A percentile compares a stretch with the other conserved stretches of the same genome.
These are phyloP conservation scores for Massarina eburnea DNA, from an alignment of 2,329 filamentous ascomycete genomes.

Conservation along the genomic window DNA sequence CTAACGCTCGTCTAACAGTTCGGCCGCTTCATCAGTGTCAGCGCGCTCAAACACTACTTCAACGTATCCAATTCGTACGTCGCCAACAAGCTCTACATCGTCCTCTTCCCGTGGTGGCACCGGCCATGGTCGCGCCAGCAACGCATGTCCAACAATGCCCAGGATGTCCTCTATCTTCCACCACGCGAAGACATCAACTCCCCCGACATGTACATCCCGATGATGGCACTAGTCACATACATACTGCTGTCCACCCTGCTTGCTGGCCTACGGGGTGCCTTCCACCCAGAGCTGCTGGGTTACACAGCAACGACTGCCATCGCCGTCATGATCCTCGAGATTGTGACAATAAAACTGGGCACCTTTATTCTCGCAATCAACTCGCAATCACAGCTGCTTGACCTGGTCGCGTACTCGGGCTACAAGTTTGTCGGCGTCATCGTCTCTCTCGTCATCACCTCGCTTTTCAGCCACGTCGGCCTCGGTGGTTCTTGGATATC, in stretches of 20 bases:
- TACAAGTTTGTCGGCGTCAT: constrained; percentile 99
- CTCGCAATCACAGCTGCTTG: constrained; percentile 89
- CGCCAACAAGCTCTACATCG: constrained; percentile 85
- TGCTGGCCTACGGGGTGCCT: constrained; percentile 84
- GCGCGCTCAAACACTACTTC: constrained; percentile 97
- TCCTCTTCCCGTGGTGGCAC: constrained; percentile 96
- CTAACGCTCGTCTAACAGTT: constrained; percentile 50
- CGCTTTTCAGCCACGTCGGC: constrained; percentile 62
- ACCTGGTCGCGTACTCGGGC: constrained; percentile 92
- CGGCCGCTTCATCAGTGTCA: constrained; percentile 85
- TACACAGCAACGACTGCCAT: constrained; percentile 84
- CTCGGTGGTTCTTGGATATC: constrained; percentile 86
- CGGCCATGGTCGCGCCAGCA: constrained; percentile 96
- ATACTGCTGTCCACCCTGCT: constrained; percentile 90
- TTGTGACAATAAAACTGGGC: constrained; percentile 85
- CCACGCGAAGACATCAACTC: constrained; percentile 96
- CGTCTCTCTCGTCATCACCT: constrained; percentile 76
- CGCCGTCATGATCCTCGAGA: constrained; percentile 82
- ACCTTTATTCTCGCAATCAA: constrained; percentile 93
- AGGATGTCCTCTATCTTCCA: constrained; percentile 74
- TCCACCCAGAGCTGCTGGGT: constrained; percentile 90
- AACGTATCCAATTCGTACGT: constrained; percentile 98
- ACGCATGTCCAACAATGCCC: constrained; percentile 59
- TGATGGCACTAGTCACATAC: constrained; percentile 97
- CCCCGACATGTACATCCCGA: constrained; percentile 97